Percentiles rank a stretch among this genome's conserved stretches.
Evolutionary conservation across 345 rosid species (phyloP).

Genomic region (Euphorbia peplus): DNA sequence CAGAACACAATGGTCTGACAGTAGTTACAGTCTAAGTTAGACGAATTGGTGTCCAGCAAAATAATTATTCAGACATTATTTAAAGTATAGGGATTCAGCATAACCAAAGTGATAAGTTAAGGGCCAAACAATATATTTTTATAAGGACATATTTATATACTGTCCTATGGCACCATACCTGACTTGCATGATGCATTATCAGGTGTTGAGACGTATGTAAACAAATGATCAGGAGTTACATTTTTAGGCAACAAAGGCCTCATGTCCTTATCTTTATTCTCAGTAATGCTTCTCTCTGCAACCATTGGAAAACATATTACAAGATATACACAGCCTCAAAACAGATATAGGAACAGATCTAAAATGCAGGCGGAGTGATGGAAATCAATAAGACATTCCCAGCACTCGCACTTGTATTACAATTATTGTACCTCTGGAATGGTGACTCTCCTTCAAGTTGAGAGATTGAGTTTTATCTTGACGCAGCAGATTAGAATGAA

Average conservation of each 20-base stretch:
- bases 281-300: constrained; percentile 35
- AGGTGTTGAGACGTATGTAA: constrained; percentile 18
- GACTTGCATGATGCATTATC: constrained; percentile 17
- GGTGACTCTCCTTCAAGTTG: constrained; percentile 18
- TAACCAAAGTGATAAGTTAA: not conserved
- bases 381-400: not conserved
- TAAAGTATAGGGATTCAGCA: not conserved
- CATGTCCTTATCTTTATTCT: constrained; percentile 19
- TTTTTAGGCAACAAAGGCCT: constrained; percentile 25
- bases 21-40: not conserved
- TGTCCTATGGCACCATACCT: constrained; percentile 15
- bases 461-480: constrained; percentile 18
- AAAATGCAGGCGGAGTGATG: not conserved
- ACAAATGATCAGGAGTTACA: constrained; percentile 15
- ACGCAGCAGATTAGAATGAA: constrained; percentile 15
- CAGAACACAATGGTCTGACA: not conserved
- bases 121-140: not conserved
- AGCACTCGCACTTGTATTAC: not conserved
- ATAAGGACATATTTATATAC: not conserved
- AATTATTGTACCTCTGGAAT: constrained; percentile 24
- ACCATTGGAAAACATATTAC: constrained; percentile 3
- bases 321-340: not conserved
- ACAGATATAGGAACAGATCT: not conserved
- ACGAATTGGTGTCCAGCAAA: not conserved
- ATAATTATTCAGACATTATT: not conserved